Base-by-base conservation (phyloP, 2,329 filamentous ascomycete species). In the Canariomyces notabilis region DNA sequence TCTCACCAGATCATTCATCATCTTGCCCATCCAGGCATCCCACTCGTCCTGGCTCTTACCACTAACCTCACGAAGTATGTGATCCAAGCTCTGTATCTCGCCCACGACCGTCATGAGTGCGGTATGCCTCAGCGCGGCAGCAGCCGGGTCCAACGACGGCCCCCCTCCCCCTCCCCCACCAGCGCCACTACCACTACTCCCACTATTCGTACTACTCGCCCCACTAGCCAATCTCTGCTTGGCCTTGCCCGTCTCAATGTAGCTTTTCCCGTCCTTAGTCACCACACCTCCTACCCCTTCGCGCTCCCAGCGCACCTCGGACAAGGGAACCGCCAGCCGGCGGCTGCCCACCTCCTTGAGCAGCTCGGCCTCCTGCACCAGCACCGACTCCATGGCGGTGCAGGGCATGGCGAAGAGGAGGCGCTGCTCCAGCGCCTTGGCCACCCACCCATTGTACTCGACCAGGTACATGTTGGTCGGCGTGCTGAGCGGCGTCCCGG, bases 31-130 rank as follows among this genome's bases (percentile, higher is more conserved):
- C 90, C 90, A 96, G 34, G 81, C 74, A 64, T 94, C 87, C 89
- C 89, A 96, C 68, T 96, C 90, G 57, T 95, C 89, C 61, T 87
- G 81, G 59, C 85, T 88, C 72, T 95, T 95, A 12, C 85, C 86
- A 60, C 86, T 94, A 37, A 82, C 80, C 59, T 95, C 86, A 57
- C 86, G 80, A 56, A 96, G 70, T 48, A 93, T 69, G 5, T 88
- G 87, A 66, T 96, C 90, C 58, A 96, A 70, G 52, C 84, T 85
- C 62, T 93, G 87, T 44, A 95, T 87, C 74, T 89, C 79, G 62
- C 90, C 85, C 42, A 94, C 79, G 5, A 90, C 81, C 2, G 85
- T 89, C 61, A 87, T 69, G 46, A 95, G 74, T n/a, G 89, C 89
- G 9, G 87, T 91, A 58, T 82, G 77, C 44, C 89, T 75, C 43